A percentile compares a stretch with the other conserved stretches of the same genome.
phyloP scores from a whole-genome alignment of 208 protist genomes.

The Crithidia fasciculata region DNA sequence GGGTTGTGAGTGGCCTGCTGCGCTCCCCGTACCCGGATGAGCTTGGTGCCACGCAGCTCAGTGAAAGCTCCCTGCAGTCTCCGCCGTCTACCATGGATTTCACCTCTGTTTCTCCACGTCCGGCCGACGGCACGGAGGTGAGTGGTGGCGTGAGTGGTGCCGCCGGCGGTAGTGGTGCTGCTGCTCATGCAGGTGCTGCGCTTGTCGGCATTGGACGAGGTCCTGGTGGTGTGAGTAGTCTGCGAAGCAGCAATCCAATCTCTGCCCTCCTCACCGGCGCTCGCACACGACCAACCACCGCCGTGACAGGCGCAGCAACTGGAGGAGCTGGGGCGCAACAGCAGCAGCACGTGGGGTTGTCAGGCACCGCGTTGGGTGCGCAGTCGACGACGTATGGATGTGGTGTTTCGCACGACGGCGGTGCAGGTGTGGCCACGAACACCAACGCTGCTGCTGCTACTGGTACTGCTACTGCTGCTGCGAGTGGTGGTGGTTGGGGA shows the following conservation, averaged over 20 bases:
- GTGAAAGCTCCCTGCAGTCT: constrained; percentile 18
- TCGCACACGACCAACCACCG: not conserved
- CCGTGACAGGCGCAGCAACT: not conserved
- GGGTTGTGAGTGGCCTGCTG: constrained; percentile 8
- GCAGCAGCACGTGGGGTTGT: not conserved
- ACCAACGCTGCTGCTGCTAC: not conserved
- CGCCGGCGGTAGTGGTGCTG: not conserved
- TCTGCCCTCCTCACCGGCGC: constrained; percentile 16
- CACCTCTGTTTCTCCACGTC: not conserved
- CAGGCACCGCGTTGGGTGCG: no score
- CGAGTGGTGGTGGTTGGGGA: no score
- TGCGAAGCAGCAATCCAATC: constrained; percentile 8
- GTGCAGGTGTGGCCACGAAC: not conserved
- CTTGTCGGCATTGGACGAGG: not conserved
- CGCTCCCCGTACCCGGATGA: constrained; percentile 9
- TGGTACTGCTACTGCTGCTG: no score
- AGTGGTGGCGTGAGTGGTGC: not conserved
- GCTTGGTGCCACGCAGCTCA: not conserved
- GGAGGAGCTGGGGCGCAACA: not conserved
- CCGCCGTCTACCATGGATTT: constrained; percentile 8
- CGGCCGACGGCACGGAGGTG: no score
- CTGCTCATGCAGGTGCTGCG: not conserved
- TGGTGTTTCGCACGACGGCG: constrained; percentile 12
- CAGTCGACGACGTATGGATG: not conserved
- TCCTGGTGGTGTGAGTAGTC: not conserved